phyloP scores from a whole-genome alignment of 1,284 basidiomycete genomes.

The Apiotrichum mycotoxinovorans region DNA sequence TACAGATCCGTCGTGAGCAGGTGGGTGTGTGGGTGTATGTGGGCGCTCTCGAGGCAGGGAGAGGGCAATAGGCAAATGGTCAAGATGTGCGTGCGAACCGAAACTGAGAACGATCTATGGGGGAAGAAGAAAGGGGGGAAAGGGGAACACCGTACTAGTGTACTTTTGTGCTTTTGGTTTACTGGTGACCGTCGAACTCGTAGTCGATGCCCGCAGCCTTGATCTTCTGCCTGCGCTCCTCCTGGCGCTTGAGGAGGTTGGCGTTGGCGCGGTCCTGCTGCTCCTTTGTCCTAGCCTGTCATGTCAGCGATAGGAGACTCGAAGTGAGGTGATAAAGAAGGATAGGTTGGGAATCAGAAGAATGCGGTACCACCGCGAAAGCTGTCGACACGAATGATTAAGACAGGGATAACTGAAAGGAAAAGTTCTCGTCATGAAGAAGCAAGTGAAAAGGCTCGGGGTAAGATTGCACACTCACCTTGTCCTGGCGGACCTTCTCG shows the following conservation, averaged over 20 bases:
- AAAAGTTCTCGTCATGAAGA: neutral
- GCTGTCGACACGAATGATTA: constrained; percentile 4
- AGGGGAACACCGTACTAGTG: too few species aligned
- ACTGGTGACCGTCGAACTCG: constrained; percentile 62
- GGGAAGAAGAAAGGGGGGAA: neutral
- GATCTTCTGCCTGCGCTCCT: constrained; percentile 72
- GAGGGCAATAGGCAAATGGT: neutral
- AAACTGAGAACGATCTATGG: too few species aligned
- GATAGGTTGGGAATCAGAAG: neutral
- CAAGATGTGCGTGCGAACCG: neutral
- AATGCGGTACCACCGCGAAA: constrained; percentile 4
- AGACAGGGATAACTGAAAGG: constrained; percentile 1
- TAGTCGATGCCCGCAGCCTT: constrained; percentile 82
- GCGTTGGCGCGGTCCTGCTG: constrained; percentile 64
- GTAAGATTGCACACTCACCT: constrained; percentile 59
- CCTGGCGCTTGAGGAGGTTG: constrained; percentile 73
- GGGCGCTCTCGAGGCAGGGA: too few species aligned
- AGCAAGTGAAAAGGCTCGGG: neutral
- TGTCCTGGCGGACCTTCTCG: constrained; percentile 71
- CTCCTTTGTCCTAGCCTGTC: constrained; percentile 68
- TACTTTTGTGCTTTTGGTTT: too few species aligned
- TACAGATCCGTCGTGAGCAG: neutral
- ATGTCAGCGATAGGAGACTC: constrained; percentile 4
- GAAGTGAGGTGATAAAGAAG: neutral
- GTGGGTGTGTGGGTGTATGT: neutral